Percentiles rank a stretch among this genome's conserved stretches.
Evolutionary conservation across 306 rosid species (phyloP).

Genomic region (Mucuna pruriens): DNA sequence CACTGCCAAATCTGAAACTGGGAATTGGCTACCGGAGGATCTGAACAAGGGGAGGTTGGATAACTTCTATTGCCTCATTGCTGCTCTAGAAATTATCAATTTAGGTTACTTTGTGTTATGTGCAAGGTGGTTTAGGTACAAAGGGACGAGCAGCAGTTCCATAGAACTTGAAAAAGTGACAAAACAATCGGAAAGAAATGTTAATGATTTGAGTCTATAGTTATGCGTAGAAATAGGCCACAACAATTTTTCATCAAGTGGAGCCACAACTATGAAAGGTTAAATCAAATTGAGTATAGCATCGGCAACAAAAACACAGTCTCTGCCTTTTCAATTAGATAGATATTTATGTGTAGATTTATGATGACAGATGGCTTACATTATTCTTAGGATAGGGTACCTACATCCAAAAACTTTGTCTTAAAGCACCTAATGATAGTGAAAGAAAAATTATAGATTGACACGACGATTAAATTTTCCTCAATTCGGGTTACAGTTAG

Average conservation of each 20-base stretch:
- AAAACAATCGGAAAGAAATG: conserved; percentile 41
- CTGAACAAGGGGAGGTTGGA: conserved; percentile 85
- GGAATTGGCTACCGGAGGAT: conserved; percentile 79
- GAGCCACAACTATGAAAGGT: conserved; percentile 13
- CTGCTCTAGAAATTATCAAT: conserved; percentile 52
- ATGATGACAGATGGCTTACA: background rate
- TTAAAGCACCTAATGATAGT: conserved; percentile 14
- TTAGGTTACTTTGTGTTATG: conserved; percentile 65
- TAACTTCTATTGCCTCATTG: conserved; percentile 61
- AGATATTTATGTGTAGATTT: background rate
- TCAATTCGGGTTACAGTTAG: background rate
- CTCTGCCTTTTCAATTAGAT: conserved; percentile 1
- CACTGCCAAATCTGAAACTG: conserved; percentile 45
- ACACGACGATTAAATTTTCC: background rate
- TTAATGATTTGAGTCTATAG: conserved; percentile 16
- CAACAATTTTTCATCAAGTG: conserved; percentile 24
- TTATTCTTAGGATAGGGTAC: background rate
- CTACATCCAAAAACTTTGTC: conserved; percentile 5
- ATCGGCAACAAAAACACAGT: conserved; percentile 5
- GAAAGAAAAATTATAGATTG: background rate
- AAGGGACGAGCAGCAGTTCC: conserved; percentile 43
- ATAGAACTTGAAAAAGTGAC: conserved; percentile 42
- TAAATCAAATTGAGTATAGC: conserved; percentile 26
- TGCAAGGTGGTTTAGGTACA: conserved; percentile 74
- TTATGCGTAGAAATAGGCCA: background rate